Conservation (phyloP, 2,329 filamentous ascomycete genomes). For the Fusarium longipes region DNA sequence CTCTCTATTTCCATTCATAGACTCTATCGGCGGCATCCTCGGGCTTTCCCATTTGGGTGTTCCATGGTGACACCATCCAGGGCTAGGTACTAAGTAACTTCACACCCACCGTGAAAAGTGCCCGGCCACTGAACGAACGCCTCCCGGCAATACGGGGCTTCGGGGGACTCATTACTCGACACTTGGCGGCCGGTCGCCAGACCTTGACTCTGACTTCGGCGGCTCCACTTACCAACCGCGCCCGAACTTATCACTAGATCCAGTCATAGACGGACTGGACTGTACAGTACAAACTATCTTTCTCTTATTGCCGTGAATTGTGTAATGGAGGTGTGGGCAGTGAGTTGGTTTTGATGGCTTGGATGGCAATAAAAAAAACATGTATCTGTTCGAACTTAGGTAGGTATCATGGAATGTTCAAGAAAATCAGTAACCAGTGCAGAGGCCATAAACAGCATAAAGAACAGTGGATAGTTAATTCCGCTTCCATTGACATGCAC, state of each 20-base stretch:
- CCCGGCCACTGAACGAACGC: neutral
- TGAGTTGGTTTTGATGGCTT: neutral
- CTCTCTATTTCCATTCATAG: neutral
- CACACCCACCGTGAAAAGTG: neutral
- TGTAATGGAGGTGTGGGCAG: constrained; percentile 10
- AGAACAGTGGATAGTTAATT: constrained; percentile 17
- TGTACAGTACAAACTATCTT: neutral
- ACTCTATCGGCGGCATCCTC: constrained; percentile 39
- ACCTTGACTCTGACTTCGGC: constrained; percentile 41
- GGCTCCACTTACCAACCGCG: constrained; percentile 35
- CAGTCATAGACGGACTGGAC: neutral
- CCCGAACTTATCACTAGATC: constrained; percentile 21
- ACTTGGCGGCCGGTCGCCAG: constrained; percentile 25
- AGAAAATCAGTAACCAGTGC: neutral
- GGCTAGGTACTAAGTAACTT: constrained; percentile 14
- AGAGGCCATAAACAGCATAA: neutral
- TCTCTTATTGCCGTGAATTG: neutral
- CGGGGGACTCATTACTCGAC: constrained; percentile 32
- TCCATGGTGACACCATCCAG: constrained; percentile 38
- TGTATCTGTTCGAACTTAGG: no score
- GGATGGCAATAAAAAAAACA: constrained; percentile 1
- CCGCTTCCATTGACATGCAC: constrained; percentile 16
- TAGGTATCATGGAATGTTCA: constrained; percentile 7
- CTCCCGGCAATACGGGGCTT: constrained; percentile 27
- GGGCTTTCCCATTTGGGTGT: constrained; percentile 44